Percentiles rank a stretch among this genome's conserved stretches.
Evolutionary conservation across 192 early-diverging fungal species (phyloP).

Genomic region (Entomortierella parvispora): DNA sequence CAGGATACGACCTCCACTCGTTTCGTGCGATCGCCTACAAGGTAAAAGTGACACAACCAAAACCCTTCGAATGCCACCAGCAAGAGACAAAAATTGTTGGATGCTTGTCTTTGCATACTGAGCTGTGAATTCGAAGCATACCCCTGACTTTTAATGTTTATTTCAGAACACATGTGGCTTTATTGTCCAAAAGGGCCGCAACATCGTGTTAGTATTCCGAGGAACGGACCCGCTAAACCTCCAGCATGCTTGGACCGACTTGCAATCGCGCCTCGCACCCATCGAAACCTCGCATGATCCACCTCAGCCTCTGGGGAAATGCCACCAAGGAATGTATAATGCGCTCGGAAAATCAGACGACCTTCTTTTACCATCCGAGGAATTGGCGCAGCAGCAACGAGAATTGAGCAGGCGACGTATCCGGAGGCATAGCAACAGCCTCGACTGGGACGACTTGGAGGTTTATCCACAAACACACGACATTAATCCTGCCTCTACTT

Average conservation of each 20-base stretch:
- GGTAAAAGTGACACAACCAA: constrained; percentile 32
- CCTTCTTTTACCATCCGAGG: constrained; percentile 33
- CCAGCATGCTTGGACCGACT: constrained; percentile 64
- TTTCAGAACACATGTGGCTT: constrained; percentile 61
- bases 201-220: constrained; percentile 65
- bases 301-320: constrained; percentile 53
- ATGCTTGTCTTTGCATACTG: too few species aligned
- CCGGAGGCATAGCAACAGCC: constrained; percentile 13
- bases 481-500: constrained; percentile 36
- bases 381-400: constrained; percentile 42
- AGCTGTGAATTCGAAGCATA: too few species aligned
- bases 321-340: constrained; percentile 64
- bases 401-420: constrained; percentile 24
- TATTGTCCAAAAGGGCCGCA: constrained; percentile 62
- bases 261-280: constrained; percentile 45
- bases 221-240: constrained; percentile 67
- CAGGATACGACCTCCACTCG: constrained; percentile 62
- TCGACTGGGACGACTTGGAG: constrained; percentile 13
- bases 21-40: constrained; percentile 64
- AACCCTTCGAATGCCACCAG: too few species aligned
- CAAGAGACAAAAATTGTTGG: too few species aligned
- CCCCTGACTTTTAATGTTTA: neutral
- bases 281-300: constrained; percentile 35
- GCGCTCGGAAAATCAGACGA: constrained; percentile 56
- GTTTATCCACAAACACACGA: neutral